phyloP scores from a whole-genome alignment of 192 early-diverging fungal genomes.

The Gigaspora rosea region DNA sequence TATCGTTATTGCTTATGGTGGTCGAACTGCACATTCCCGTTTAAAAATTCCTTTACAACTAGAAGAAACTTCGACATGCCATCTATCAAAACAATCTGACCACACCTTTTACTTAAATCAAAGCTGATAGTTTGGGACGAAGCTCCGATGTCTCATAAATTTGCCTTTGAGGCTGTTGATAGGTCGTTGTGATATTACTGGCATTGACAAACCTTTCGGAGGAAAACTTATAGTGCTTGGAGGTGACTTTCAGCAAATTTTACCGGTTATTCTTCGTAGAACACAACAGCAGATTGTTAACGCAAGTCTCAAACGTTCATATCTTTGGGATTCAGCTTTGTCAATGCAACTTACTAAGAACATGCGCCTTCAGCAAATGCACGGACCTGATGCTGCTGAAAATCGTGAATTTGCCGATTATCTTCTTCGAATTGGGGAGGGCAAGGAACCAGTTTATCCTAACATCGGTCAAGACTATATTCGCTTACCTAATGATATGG shows the following conservation, averaged over 20 bases:
- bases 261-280: conserved; percentile 33
- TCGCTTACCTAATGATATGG: no score
- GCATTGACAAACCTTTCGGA: neutral
- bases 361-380: no score
- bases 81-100: neutral
- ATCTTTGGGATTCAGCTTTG: conserved; percentile 15
- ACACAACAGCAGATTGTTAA: conserved; percentile 20
- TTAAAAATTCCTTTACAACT: conserved; percentile 41
- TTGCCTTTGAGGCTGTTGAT: conserved; percentile 34
- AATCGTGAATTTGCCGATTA: no score
- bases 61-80: conserved; percentile 24
- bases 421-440: no score
- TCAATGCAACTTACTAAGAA: neutral
- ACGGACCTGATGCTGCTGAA: no score
- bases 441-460: no score
- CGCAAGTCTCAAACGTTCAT: conserved; percentile 34
- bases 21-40: conserved; percentile 36
- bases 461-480: no score
- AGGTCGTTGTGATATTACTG: conserved; percentile 28
- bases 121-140: conserved; percentile 43
- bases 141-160: conserved; percentile 31
- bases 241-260: no score
- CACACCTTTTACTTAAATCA: neutral
- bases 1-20: conserved; percentile 34
- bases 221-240: no score